Conservation (phyloP, 2,329 filamentous ascomycete species). For the Exophiala bonariae region DNA sequence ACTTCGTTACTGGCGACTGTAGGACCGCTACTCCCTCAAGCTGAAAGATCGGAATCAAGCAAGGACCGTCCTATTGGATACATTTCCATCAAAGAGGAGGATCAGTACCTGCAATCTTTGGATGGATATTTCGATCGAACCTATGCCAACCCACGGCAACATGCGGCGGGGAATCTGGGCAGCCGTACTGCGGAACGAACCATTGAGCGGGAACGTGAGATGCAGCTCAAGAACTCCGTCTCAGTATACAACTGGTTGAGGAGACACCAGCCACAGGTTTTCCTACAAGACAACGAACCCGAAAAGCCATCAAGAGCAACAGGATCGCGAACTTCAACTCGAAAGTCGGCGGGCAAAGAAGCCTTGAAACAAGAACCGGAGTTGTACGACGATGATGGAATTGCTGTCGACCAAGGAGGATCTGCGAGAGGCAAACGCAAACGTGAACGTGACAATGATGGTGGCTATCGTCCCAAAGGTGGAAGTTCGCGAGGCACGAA, state of each 20-base stretch:
- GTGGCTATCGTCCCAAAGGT: slow-evolving; percentile 48
- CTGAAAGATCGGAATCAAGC: slow-evolving; percentile 7
- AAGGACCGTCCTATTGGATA: slow-evolving; percentile 38
- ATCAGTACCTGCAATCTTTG: slow-evolving; percentile 41
- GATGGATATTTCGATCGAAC: slow-evolving; percentile 36
- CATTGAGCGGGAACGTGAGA: slow-evolving; percentile 54
- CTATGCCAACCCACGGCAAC: slow-evolving; percentile 27
- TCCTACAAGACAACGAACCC: slow-evolving; percentile 72
- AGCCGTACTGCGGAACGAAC: slow-evolving; percentile 49
- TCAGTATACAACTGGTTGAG: slow-evolving; percentile 96
- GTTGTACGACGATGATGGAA: slow-evolving; percentile 44
- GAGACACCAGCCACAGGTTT: slow-evolving; percentile 78
- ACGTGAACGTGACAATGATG: slow-evolving; percentile 50
- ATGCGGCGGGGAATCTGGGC: slow-evolving; percentile 40
- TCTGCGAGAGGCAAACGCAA: slow-evolving; percentile 38
- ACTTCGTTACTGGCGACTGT: slow-evolving; percentile 12
- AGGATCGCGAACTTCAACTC: slow-evolving; percentile 43
- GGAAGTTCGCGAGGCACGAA: slow-evolving; percentile 38
- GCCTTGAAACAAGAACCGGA: slow-evolving; percentile 37
- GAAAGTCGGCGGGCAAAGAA: slow-evolving; percentile 32
- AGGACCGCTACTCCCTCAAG: not conserved
- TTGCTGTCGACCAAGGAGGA: slow-evolving; percentile 34
- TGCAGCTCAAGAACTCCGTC: slow-evolving; percentile 73
- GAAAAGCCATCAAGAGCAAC: slow-evolving; percentile 44
- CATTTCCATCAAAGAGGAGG: slow-evolving; percentile 45